A percentile compares a stretch with the other conserved stretches of the same genome.
Conservation (phyloP, 176 grass and related monocot species). For the Coix lacrymajobi region DNA sequence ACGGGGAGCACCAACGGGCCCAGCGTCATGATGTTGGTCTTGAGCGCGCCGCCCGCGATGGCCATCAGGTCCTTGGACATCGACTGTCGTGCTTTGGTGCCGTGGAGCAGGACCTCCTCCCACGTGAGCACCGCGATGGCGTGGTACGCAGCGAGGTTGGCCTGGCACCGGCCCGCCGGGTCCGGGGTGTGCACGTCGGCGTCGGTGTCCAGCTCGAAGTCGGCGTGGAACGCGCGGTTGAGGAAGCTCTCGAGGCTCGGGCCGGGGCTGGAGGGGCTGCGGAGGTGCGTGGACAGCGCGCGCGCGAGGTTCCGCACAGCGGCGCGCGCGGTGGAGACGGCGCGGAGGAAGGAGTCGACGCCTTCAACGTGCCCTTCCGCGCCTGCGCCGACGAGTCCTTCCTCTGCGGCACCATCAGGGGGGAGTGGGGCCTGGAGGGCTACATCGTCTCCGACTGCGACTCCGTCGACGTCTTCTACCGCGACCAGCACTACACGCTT, state of each 20-base stretch:
- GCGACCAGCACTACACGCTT: too few relatives aligned
- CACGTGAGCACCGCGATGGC: constrained; percentile 56
- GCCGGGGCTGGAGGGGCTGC: constrained; percentile 31
- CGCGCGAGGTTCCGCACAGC: constrained; percentile 69
- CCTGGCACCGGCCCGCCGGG: constrained; percentile 56
- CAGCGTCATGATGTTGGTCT: too few relatives aligned
- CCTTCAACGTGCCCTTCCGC: too few relatives aligned
- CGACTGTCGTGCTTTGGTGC: too few relatives aligned
- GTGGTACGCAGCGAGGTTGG: constrained; percentile 58
- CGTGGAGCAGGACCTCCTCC: constrained; percentile 78
- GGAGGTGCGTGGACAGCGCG: constrained; percentile 66
- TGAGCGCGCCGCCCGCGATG: too few relatives aligned
- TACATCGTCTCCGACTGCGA: too few relatives aligned
- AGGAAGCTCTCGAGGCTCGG: constrained; percentile 73
- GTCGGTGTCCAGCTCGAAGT: constrained; percentile 67
- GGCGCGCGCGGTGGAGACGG: constrained; percentile 57
- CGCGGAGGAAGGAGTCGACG: constrained; percentile 45
- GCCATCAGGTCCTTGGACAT: too few relatives aligned
- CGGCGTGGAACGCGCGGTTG: constrained; percentile 65
- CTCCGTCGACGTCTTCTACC: too few relatives aligned
- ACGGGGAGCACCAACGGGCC: too few relatives aligned
- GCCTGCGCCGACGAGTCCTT: too few relatives aligned
- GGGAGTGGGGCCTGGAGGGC: too few relatives aligned
- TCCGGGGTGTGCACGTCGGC: constrained; percentile 51
- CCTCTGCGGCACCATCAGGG: too few relatives aligned